Evolutionary conservation across 202 grass and related monocot species (phyloP), one percentile per base, ranked within the genome.

Genomic region (Setaria viridis): DNA sequence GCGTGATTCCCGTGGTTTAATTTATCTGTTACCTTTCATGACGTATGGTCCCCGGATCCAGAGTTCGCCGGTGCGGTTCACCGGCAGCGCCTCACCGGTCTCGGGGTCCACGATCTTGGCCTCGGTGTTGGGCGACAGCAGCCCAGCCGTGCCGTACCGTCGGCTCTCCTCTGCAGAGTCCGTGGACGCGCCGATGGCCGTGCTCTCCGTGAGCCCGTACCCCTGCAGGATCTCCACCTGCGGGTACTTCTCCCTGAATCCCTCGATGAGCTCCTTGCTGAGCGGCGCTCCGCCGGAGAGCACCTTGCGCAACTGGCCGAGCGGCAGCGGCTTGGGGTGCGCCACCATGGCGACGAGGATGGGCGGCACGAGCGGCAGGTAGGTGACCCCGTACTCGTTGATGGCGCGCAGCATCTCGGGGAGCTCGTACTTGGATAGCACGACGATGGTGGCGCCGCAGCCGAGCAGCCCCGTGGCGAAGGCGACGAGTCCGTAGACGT

Each of bases 141-240:
- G 70, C 20, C 95, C 95, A 0, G 95, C 95, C 0, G 93, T 98
- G 20, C 96, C 93, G 46, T 95, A 98, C 19, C 88, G 82, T 7
- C 90, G 84, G 72, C 91, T 98, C 82, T 98, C 96, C 79, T 95
- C 93, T 9, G 91, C 91, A 0, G 93, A 98, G 85, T 98, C 96
- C 17, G 93, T 95, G 30, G 96, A 94, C 10, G 96, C 93, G 54
- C 93, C 93, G 13, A 98, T 98, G 68, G 92, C 93, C 17, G 96
- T 94, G 88, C 93, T 98, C 87, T 98, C 96, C 0, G 96, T 98
- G 1, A 95, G 90, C 0, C 96, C 96, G 85, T 98, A 98, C 4
- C 91, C 93, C 70, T 95, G 95, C 83, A 95, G 67, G 49, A 95
- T 98, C 77, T 95, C 95, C 80, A 98, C 88, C 58, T 72, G 80